Percentiles rank a stretch among this genome's conserved stretches.
phyloP scores from a whole-genome alignment of 345 rosid genomes.

The Sonneratia caseolaris region DNA sequence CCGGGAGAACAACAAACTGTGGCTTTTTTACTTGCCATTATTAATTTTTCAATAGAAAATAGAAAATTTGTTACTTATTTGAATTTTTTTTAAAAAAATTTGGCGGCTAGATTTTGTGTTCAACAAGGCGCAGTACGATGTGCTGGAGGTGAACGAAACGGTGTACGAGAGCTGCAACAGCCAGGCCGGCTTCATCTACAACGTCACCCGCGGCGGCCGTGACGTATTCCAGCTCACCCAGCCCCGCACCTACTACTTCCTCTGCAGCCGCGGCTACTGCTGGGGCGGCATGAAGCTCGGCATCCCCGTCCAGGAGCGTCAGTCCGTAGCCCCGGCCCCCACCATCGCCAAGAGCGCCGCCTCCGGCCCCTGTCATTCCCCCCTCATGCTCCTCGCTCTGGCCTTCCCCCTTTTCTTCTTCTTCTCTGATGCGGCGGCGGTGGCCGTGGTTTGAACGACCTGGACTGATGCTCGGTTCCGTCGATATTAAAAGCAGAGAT shows the following conservation, averaged over 20 bases:
- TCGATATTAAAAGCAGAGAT: no score
- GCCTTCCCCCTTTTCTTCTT: neutral
- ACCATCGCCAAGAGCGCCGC: neutral
- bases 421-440: no score
- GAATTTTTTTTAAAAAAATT: neutral
- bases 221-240: constrained; percentile 43
- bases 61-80: neutral
- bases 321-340: constrained; percentile 3
- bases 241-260: constrained; percentile 40
- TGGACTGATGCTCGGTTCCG: no score
- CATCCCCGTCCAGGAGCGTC: constrained; percentile 16
- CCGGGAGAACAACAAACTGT: no score
- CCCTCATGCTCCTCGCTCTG: neutral
- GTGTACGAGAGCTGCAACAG: constrained; percentile 38
- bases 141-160: constrained; percentile 59
- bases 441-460: no score
- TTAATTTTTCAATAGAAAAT: neutral
- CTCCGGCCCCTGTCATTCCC: neutral
- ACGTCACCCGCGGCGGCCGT: constrained; percentile 47
- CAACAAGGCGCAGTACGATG: constrained; percentile 39
- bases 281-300: constrained; percentile 51
- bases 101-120: constrained; percentile 23
- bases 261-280: constrained; percentile 50
- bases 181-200: constrained; percentile 25
- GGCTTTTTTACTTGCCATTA: no score